Evolutionary conservation across 371 early-diverging fungal genomes (phyloP).

Genomic region (Quaeritorhiza haematococci): DNA sequence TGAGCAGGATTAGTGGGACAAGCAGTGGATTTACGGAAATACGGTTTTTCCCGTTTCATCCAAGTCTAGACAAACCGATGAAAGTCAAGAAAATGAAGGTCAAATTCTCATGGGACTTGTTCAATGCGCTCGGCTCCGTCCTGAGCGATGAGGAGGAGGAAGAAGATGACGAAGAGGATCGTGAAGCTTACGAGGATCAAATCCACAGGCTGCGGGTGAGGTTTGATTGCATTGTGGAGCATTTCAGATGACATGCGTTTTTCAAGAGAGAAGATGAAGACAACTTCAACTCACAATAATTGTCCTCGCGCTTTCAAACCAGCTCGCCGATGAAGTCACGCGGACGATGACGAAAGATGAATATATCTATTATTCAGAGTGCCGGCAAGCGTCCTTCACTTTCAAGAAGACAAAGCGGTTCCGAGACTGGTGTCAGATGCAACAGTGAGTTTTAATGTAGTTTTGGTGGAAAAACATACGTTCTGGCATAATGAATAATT

Average conservation of each 20-base stretch:
- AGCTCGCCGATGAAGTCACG: conserved; percentile 88
- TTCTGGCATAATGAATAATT: not conserved
- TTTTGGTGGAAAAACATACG: not conserved
- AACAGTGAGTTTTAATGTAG: conserved; percentile 60
- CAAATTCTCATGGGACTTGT: conserved; percentile 87
- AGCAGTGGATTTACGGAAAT: no score
- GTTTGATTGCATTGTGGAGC: not conserved
- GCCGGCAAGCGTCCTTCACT: conserved; percentile 95
- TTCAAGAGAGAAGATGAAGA: no score
- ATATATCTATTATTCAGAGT: conserved; percentile 97
- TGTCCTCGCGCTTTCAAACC: not conserved
- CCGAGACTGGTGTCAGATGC: conserved; percentile 93
- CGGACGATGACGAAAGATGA: conserved; percentile 95
- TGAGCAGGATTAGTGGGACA: no score
- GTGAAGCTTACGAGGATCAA: conserved; percentile 77
- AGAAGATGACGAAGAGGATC: conserved; percentile 75
- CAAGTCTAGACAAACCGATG: conserved; percentile 35
- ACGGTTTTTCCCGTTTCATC: not conserved
- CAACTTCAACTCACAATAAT: not conserved
- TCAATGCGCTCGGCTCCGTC: conserved; percentile 53
- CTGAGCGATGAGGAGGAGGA: conserved; percentile 76
- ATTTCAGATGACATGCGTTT: no score
- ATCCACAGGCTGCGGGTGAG: conserved; percentile 40
- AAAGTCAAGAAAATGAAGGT: conserved; percentile 68
- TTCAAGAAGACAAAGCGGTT: conserved; percentile 92